Percentiles rank a stretch among this genome's conserved stretches.
Conservation (phyloP, 768 basidiomycete species). For the Lentinula sp. region DNA sequence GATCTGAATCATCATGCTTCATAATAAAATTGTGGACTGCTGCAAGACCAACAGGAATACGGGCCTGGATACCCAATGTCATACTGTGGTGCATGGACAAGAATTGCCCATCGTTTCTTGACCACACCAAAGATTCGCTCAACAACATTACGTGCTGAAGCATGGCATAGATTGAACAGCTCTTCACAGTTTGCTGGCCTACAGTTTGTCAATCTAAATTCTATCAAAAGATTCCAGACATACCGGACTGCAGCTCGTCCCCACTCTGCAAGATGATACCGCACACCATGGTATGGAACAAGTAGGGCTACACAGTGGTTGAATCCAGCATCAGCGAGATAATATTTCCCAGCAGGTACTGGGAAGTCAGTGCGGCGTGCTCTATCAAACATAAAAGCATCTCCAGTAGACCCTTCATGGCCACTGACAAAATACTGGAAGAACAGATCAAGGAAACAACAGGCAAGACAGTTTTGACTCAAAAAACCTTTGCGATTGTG, state of each 20-base stretch:
- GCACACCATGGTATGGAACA: slow-evolving; percentile 18
- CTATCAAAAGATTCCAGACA: background rate
- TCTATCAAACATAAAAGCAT: slow-evolving; percentile 10
- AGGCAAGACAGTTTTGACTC: background rate
- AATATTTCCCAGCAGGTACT: slow-evolving; percentile 11
- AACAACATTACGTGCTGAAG: slow-evolving; percentile 27
- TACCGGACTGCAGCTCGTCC: background rate
- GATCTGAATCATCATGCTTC: slow-evolving; percentile 9
- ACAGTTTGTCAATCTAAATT: too few relatives aligned
- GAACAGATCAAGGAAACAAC: slow-evolving; percentile 22
- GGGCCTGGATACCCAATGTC: slow-evolving; percentile 21
- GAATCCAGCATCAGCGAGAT: slow-evolving; percentile 24
- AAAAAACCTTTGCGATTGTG: slow-evolving; percentile 8
- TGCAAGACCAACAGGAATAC: slow-evolving; percentile 18
- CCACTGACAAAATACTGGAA: slow-evolving; percentile 33
- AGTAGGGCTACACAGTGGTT: slow-evolving; percentile 14
- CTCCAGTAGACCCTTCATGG: slow-evolving; percentile 28
- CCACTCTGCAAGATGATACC: slow-evolving; percentile 25
- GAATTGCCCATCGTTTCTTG: slow-evolving; percentile 19
- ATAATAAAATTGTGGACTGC: background rate
- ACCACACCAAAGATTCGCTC: slow-evolving; percentile 26
- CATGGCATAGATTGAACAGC: too few relatives aligned
- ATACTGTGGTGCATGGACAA: slow-evolving; percentile 16
- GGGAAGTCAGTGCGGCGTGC: slow-evolving; percentile 1
- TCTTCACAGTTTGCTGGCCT: too few relatives aligned